These are phyloP conservation scores for Globisporangium irregulare DNA, from an alignment of 352 stramenopile species.

Conservation along the genomic window DNA sequence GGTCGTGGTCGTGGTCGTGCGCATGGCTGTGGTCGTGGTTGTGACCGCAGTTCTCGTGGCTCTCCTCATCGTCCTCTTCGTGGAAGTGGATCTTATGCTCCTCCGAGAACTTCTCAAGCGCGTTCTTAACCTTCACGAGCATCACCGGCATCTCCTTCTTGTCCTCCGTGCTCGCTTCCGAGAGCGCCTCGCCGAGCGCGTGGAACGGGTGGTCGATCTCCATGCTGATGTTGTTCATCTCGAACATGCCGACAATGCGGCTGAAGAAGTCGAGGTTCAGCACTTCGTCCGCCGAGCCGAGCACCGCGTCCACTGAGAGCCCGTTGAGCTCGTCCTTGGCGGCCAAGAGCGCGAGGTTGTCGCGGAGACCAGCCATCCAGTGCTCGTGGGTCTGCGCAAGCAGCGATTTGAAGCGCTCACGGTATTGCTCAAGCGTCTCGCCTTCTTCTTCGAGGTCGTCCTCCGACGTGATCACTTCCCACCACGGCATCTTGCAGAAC, in stretches of 20 bases:
- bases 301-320: conserved; percentile 46
- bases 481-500: conserved; percentile 91
- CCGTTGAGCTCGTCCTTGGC: conserved; percentile 54
- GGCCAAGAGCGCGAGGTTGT: conserved; percentile 48
- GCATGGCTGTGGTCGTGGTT: conserved; percentile 33
- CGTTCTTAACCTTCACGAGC: conserved; percentile 59
- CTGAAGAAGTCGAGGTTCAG: conserved; percentile 84
- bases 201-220: conserved; percentile 86
- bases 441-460: conserved; percentile 55
- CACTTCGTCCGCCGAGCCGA: conserved; percentile 46
- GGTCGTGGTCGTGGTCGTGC: conserved; percentile 22
- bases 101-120: conserved; percentile 64
- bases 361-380: conserved; percentile 48
- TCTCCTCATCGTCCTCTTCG: conserved; percentile 27
- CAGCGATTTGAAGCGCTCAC: conserved; percentile 57
- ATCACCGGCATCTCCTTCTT: conserved; percentile 64
- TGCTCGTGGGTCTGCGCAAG: conserved; percentile 55
- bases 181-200: conserved; percentile 57
- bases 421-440: conserved; percentile 70
- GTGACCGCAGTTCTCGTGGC: conserved; percentile 23
- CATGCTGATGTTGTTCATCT: conserved; percentile 97
- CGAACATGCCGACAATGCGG: conserved; percentile 92
- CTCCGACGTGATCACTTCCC: conserved; percentile 81
- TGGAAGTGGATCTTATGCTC: conserved; percentile 46
- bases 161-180: conserved; percentile 49